Base-by-base conservation (phyloP, 345 rosid genomes). In the Acer yangbiense region DNA sequence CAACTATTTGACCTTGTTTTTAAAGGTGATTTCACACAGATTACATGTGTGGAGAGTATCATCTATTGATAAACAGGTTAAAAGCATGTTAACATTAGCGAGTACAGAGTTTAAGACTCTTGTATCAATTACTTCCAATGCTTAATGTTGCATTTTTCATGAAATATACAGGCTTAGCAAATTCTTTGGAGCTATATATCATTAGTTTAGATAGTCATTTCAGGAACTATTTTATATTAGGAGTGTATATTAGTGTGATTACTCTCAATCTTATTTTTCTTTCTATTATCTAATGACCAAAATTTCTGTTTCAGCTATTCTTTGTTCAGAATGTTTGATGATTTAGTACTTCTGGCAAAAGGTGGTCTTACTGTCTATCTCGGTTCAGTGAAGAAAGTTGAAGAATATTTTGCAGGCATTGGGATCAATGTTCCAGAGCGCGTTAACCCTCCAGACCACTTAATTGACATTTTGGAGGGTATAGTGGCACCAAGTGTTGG, bases 391-490 rank as follows among this genome's bases (percentile, higher is more conserved):
- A 83, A 85, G 80, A 83, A 85, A 77, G 95, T 91, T n/a, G 98
- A 96, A 80, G 89, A 86, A 54, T 96, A 96, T 88, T 96, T 96
- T 81, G 67, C 91, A 3, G 85, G 92, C 44, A 86, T 96, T 9
- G 98, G 98, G 46, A 92, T 96, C 66, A 76, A 48, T 55, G 94
- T 94, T 35, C 99, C 98, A 13, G 97, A 89, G 32, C 95, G 91
- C 17, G 89, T 96, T 57, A 96, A 92, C 81, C 99, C 99, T 77
- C 97, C 99, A n/a, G 98, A 96, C 76, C 84, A 96, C 78, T 91
- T 83, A 71, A 96, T 96, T 55, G 98, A 96, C 82, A 68, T 96
- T 70, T 80, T 96, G 79, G 99, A 96, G 89, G 99, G 98, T 25
- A 84, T 96, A 8, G 91, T 87, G 68, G 74, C 44, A 25, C 89